Evolutionary conservation across 345 rosid genomes (phyloP).

Genomic region (Conringia planisiliqua): DNA sequence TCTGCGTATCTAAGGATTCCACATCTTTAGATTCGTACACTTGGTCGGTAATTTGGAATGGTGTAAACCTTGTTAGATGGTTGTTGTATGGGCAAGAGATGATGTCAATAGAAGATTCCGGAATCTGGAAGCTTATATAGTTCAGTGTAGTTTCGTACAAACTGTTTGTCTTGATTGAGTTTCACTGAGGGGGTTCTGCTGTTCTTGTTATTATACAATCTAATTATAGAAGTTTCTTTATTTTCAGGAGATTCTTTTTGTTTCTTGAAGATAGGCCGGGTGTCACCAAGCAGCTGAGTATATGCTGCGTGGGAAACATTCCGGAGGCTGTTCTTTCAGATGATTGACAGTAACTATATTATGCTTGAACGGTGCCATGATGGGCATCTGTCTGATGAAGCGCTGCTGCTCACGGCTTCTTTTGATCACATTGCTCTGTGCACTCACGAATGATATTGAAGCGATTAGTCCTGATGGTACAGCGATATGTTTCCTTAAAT

Average conservation of each 20-base stretch:
- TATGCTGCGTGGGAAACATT: constrained; percentile 44
- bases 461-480: constrained; percentile 46
- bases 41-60: background rate
- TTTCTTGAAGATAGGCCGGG: constrained; percentile 23
- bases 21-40: background rate
- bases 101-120: background rate
- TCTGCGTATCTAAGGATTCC: background rate
- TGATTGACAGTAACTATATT: constrained; percentile 57
- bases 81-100: background rate
- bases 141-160: background rate
- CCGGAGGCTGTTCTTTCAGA: constrained; percentile 52
- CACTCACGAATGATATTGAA: constrained; percentile 33
- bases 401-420: constrained; percentile 50
- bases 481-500: constrained; percentile 29
- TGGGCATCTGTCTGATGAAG: constrained; percentile 61
- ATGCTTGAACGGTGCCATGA: constrained; percentile 66
- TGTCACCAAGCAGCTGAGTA: constrained; percentile 34
- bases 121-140: background rate
- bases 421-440: constrained; percentile 44
- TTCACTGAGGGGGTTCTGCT: background rate
- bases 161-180: background rate
- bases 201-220: background rate
- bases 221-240: background rate
- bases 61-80: background rate
- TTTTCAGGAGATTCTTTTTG: constrained; percentile 30